Conservation (phyloP, 1,284 basidiomycete species). For the Melampsora larici-populina region DNA sequence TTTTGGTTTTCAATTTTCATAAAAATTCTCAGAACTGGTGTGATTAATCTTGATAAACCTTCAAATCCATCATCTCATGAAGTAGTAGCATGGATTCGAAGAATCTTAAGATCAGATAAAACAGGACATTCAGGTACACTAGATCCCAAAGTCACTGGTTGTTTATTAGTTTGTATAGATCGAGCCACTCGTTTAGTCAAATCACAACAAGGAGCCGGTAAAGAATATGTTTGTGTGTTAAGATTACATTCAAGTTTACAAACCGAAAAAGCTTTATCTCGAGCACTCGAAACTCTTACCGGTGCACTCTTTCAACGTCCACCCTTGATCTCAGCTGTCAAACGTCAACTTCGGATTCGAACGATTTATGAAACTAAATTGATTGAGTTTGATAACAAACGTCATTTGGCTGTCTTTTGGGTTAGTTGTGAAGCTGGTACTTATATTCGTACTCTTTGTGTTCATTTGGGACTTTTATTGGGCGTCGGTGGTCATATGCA, state of each 20-base stretch:
- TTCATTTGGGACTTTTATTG: constrained; percentile 88
- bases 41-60: constrained; percentile 99
- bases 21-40: constrained; percentile 74
- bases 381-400: constrained; percentile 95
- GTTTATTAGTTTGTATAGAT: constrained; percentile 98
- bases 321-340: constrained; percentile 97
- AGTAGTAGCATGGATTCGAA: constrained; percentile 96
- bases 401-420: constrained; percentile 96
- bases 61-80: constrained; percentile 99
- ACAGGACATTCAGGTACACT: constrained; percentile 97
- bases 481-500: constrained; percentile 99
- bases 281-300: constrained; percentile 92
- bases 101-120: constrained; percentile 94
- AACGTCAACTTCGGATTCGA: constrained; percentile 94
- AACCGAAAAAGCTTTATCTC: constrained; percentile 78
- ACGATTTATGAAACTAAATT: constrained; percentile 97
- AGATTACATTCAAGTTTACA: constrained; percentile 80
- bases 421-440: constrained; percentile 98
- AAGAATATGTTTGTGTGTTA: constrained; percentile 97
- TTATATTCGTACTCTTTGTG: constrained; percentile 96
- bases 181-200: constrained; percentile 99
- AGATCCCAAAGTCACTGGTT: constrained; percentile 98
- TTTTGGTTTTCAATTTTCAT: background rate
- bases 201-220: constrained; percentile 95
- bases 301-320: constrained; percentile 99